Base-by-base conservation (phyloP, 306 rosid genomes). In the Cucurbita pepo region DNA sequence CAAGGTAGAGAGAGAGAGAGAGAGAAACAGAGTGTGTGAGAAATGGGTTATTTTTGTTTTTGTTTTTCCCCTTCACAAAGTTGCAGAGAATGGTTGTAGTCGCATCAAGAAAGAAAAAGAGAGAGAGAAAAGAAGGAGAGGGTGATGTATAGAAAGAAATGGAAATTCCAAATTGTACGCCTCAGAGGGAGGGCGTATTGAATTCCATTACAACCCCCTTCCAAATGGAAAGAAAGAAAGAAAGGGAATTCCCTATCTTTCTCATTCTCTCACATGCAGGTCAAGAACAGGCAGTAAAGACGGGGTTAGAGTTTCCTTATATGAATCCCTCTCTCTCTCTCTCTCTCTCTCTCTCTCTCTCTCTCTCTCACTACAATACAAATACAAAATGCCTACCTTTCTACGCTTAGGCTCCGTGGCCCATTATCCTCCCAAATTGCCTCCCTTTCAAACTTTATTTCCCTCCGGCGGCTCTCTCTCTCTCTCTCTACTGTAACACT, bases 271-370 rank as follows among this genome's bases (percentile, higher is more conserved):
- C 25, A 53, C 72, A 71, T 75, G 72, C 64, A 13, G 77, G 76
- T 72, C 85, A 80, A 80, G 76, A 10, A 37, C 85, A 80, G 79
- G 76, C 12, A 37, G 65, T 75, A 80, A 12, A 69, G 56, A 53
- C 10, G 47, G 25, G 57, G 57, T 67, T 64, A 38, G 77, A 59
- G 55, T 82, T 75, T 70, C 77, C 67, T 69, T 53, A 6, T 69
- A 37, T 51, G 60, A 34, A 69, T 54, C 59, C 43, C 8, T 19
- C 40, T 59, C 25, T 30, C 34, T 30, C 34, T 25, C 25, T 1
- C 25, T 22, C 25, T 22, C 25, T 25, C 34, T 25, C 25, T 1
- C 25, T 22, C 25, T 22, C 25, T 25, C 25, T 25, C 25, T 25
- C 25, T 25, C 25, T 25, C 25, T 21, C 22, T 21, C 22, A 4